Conservation (phyloP, 1,284 basidiomycete genomes). For the Prillingera fragicola region DNA sequence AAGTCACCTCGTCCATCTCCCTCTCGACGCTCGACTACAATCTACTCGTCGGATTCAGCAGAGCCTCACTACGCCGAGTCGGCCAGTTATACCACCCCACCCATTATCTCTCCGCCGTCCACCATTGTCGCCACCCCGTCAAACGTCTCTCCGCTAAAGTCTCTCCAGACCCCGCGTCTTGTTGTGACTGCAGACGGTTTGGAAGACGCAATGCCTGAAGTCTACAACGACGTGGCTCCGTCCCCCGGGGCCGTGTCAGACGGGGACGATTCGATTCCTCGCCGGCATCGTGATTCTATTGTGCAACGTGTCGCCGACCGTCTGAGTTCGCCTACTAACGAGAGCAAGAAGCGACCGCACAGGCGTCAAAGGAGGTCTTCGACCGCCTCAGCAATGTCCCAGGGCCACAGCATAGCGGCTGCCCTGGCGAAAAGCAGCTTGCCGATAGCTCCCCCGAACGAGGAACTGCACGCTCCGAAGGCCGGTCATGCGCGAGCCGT, state of each 20-base stretch:
- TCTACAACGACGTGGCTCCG: not conserved
- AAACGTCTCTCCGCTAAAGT: too few relatives aligned
- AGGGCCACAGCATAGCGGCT: slow-evolving; percentile 27
- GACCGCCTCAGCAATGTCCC: slow-evolving; percentile 23
- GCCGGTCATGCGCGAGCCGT: slow-evolving; percentile 5
- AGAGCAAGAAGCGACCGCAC: slow-evolving; percentile 17
- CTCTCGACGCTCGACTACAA: too few relatives aligned
- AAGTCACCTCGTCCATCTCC: not conserved
- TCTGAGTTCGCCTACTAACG: slow-evolving; percentile 6
- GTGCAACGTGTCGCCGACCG: slow-evolving; percentile 20
- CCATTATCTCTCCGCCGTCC: not conserved
- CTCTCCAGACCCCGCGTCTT: slow-evolving; percentile 30
- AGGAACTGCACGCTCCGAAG: slow-evolving; percentile 1
- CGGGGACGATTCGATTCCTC: slow-evolving; percentile 8
- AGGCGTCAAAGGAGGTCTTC: slow-evolving; percentile 22
- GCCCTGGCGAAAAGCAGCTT: slow-evolving; percentile 36
- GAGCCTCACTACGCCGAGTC: too few relatives aligned
- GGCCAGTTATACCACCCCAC: too few relatives aligned
- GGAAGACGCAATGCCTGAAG: slow-evolving; percentile 21
- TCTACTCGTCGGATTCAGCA: too few relatives aligned
- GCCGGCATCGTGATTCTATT: slow-evolving; percentile 21
- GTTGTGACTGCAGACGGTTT: slow-evolving; percentile 36
- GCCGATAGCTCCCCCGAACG: slow-evolving; percentile 22
- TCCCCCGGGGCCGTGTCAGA: slow-evolving; percentile 1
- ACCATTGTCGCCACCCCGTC: not conserved